Base-by-base conservation (phyloP, 2,329 filamentous ascomycete genomes). In the Colletotrichum sp. region DNA sequence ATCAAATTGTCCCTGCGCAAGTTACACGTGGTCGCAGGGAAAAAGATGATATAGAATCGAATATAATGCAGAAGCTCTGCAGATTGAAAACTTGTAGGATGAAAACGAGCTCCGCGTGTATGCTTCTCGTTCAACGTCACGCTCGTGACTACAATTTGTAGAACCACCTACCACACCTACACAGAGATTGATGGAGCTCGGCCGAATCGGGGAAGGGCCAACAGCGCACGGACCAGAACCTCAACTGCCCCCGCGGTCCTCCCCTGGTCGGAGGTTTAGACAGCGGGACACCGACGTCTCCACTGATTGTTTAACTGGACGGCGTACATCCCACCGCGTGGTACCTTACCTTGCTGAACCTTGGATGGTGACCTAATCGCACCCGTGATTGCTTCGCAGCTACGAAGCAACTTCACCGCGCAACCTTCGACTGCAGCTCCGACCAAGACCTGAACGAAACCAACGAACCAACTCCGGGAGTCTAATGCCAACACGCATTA, bases 281-380 rank as follows among this genome's bases (percentile, higher is more conserved):
- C 62, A 43, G 69, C 69, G 56, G 69, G 73, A 72, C 55, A 43
- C 69, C 55, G 69, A 58, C 34, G 38, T 48, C 36, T 34, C 62
- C 70, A 75, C 70, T 21, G 28, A 62, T 72, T 65, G 73, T 70
- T 75, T 75, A 67, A 75, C 52, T 71, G 61, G 72, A 55, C 55
- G 34, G 48, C 55, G 9, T 68, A 18, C 69, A 18, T 66, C 48
- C 60, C 52, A 55, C 68, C 43, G 66, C 26, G 66, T 68, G 66
- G 55, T 62, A 58, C 58, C 24, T 64, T 16, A 43, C n/a, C 30
- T 64, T 21, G 56, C n/a, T 43, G 48, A 21, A 62, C 38, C 24
- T 71, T 62, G 56, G 58, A 48, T 38, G 58, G 70, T 76, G 73
- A 76, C 73, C 73, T 76, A 73, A 76, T 65, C 64, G 73, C 65